Percentiles rank a stretch among this genome's conserved stretches.
phyloP scores from a whole-genome alignment of 2,329 filamentous ascomycete species.

The Phialophora verrucosa region DNA sequence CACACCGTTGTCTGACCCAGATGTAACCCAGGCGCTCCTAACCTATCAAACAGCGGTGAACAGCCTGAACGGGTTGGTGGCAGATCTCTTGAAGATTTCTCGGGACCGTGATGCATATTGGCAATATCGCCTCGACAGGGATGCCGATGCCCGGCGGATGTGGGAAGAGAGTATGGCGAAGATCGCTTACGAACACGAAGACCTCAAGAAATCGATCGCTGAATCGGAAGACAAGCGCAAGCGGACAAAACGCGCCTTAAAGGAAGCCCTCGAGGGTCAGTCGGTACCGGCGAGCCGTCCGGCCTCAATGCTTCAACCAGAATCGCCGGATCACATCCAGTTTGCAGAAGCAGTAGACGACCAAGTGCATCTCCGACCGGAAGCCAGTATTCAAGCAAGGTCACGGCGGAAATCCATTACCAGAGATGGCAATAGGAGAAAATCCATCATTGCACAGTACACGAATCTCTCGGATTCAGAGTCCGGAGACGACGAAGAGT shows the following conservation, averaged over 20 bases:
- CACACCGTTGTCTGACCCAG: constrained; percentile 75
- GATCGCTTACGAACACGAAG: constrained; percentile 92
- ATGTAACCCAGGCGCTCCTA: constrained; percentile 74
- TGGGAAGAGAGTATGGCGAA: constrained; percentile 99
- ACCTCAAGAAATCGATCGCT: constrained; percentile 83
- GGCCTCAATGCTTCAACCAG: constrained; percentile 41
- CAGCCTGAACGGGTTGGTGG: constrained; percentile 82
- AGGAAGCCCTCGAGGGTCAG: constrained; percentile 75
- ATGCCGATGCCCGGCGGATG: constrained; percentile 88
- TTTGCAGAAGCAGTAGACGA: constrained; percentile 47
- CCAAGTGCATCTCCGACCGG: constrained; percentile 46
- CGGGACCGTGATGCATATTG: constrained; percentile 94
- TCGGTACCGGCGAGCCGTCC: constrained; percentile 49
- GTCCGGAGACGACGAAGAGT: constrained; percentile 85
- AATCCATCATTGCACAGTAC: constrained; percentile 72
- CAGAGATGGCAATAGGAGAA: constrained; percentile 59
- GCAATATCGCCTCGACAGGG: constrained; percentile 92
- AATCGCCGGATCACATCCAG: constrained; percentile 37
- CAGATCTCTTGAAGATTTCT: constrained; percentile 88
- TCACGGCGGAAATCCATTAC: constrained; percentile 36
- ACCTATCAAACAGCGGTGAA: constrained; percentile 90
- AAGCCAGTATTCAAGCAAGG: constrained; percentile 41
- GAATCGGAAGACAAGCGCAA: constrained; percentile 90
- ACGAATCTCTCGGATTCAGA: constrained; percentile 75
- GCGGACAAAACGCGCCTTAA: constrained; percentile 84